Evolutionary conservation across 805 yeast species (phyloP).

Genomic region (Cyberlindnera japonica): DNA sequence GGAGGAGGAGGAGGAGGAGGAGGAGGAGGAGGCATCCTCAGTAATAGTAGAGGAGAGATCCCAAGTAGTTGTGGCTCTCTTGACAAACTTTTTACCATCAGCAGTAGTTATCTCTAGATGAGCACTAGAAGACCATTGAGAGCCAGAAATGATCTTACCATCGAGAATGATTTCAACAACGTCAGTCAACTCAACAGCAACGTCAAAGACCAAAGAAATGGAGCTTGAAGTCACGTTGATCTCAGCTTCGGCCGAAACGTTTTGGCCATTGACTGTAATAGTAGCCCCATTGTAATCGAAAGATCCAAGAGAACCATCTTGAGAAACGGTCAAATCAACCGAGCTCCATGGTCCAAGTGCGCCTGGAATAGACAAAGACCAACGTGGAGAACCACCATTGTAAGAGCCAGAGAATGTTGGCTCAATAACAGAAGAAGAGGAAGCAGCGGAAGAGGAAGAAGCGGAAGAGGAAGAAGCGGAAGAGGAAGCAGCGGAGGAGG

Average conservation of each 20-base stretch:
- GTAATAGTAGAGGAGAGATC: conserved; percentile 6
- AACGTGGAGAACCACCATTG: neutral
- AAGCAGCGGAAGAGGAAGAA: neutral
- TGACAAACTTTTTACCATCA: conserved; percentile 5
- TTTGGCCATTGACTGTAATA: conserved; percentile 6
- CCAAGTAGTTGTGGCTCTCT: neutral
- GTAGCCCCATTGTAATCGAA: conserved; percentile 9
- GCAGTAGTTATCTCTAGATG: conserved; percentile 5
- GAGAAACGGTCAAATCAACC: conserved; percentile 7
- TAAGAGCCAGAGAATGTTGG: conserved; percentile 1
- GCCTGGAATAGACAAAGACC: conserved; percentile 17
- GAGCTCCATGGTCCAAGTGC: conserved; percentile 24
- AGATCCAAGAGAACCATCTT: conserved; percentile 3
- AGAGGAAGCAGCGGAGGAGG: conserved; percentile 3
- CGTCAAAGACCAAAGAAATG: neutral
- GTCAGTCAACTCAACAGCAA: conserved; percentile 5
- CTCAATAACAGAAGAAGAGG: neutral
- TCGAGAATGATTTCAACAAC: conserved; percentile 4
- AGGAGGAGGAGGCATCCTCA: conserved; percentile 4
- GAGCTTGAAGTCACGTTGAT: conserved; percentile 1
- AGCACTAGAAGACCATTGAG: conserved; percentile 8
- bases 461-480: neutral
- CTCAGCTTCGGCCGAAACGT: conserved; percentile 1
- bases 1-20: conserved; percentile 2
- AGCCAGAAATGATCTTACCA: conserved; percentile 8